Conservation (phyloP, 768 basidiomycete genomes). For the Lentinula aciculospora region DNA sequence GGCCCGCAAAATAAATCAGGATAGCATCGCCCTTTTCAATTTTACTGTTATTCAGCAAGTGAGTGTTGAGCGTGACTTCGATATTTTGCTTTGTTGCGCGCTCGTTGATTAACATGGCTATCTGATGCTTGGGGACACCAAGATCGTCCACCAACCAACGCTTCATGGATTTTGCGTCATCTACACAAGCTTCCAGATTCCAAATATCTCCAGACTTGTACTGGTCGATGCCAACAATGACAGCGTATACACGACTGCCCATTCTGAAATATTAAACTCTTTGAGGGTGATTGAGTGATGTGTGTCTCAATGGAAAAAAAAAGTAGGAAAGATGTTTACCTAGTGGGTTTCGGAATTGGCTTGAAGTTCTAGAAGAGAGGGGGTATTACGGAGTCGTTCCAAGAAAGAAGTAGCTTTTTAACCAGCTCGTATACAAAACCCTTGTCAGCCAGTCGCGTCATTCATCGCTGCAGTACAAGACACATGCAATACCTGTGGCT, state of each 20-base stretch:
- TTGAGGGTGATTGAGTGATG: background rate
- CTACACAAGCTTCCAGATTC: constrained; percentile 61
- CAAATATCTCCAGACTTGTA: constrained; percentile 57
- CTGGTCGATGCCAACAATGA: constrained; percentile 64
- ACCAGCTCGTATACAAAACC: background rate
- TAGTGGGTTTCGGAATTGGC: background rate
- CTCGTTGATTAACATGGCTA: constrained; percentile 49
- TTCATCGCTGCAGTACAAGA: too few species aligned
- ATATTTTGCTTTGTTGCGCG: constrained; percentile 59
- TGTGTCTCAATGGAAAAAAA: background rate
- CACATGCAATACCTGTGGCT: background rate
- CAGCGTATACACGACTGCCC: constrained; percentile 50
- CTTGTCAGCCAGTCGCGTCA: constrained; percentile 4
- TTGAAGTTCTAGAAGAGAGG: background rate
- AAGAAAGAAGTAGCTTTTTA: constrained; percentile 1
- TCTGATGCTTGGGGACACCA: constrained; percentile 52
- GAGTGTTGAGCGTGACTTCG: constrained; percentile 54
- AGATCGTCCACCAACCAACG: constrained; percentile 54
- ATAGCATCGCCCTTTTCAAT: constrained; percentile 62
- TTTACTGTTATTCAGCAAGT: constrained; percentile 55
- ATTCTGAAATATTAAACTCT: constrained; percentile 16
- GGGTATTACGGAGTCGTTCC: background rate
- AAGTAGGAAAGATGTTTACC: background rate
- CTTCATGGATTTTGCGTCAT: constrained; percentile 55
- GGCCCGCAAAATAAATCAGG: constrained; percentile 70